Evolutionary conservation across 768 basidiomycete genomes (phyloP), one percentile per base, ranked within the genome.

Genomic region (Galerina sulciceps): DNA sequence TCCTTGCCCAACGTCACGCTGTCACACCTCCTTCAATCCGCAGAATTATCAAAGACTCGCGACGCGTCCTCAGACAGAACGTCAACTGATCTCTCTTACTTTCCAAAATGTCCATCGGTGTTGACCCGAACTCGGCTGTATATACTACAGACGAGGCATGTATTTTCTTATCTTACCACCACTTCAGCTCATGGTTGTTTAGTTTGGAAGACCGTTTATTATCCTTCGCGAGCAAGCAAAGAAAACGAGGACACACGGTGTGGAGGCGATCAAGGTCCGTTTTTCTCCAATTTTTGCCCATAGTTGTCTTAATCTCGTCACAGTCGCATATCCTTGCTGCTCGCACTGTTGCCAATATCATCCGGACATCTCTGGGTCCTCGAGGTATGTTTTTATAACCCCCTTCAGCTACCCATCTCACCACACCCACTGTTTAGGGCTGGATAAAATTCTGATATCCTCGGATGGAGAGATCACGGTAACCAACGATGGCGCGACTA

Each of bases 391-490:
- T n/a, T 46, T 10, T 17, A 57, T 36, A 35, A 17, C 47, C 26
- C 1, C 17, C 9, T 14, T 20, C 46, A 26, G 10, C 15, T 15
- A 40, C 34, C 20, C 9, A 54, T 60, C 53, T 47, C 40, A 50
- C 31, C 43, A 50, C 49, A 40, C 35, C 41, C 37, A 22, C 14
- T 57, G 47, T 65, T 11, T 61, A 96, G 94, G 96, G 43, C 85
- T 98, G 48, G 93, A 95, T 81, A 95, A 95, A 84, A 94, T 95
- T 68, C 84, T 95, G 66, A 94, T 95, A 65, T 94, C 93, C 26
- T 89, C 96, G 18, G 97, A 99, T 79, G 97, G 97, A 48, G 97
- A 99, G 68, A 99, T 99, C 69, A 99, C 96, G 34, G 96, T 99
- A 37, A 99, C 97, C 13, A 99, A 99, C 76, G 97, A 99, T 75